These are phyloP conservation scores for Colletotrichum sp. DNA, from an alignment of 2,329 filamentous ascomycete genomes.

Conservation along the genomic window DNA sequence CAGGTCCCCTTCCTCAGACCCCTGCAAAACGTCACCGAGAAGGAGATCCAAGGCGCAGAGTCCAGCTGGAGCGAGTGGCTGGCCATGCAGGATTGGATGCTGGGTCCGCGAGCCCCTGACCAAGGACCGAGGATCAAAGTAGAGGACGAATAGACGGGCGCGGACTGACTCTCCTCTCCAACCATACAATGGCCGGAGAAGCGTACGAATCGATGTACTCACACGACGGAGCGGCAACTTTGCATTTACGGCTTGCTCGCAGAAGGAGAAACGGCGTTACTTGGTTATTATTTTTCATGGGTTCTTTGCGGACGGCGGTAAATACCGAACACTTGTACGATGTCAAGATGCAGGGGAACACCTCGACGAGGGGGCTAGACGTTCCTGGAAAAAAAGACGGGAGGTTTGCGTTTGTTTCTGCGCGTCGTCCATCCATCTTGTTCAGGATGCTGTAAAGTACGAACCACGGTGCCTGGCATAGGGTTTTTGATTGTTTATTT, in stretches of 20 bases:
- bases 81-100: slow-evolving; percentile 98
- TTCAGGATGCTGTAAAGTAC: slow-evolving; percentile 10
- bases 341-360: slow-evolving; percentile 5
- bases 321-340: slow-evolving; percentile 6
- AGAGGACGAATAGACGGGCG: slow-evolving; percentile 1
- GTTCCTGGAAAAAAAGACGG: not conserved
- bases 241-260: not conserved
- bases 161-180: not conserved
- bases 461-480: not conserved
- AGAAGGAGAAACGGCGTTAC: not conserved
- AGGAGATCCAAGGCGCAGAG: slow-evolving; percentile 85
- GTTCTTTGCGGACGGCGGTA: not conserved
- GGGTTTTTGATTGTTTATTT: not conserved
- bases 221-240: not conserved
- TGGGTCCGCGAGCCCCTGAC: slow-evolving; percentile 76
- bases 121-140: slow-evolving; percentile 14
- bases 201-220: not conserved
- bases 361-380: not conserved
- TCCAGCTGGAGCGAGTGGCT: slow-evolving; percentile 92
- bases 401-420: slow-evolving; percentile 1
- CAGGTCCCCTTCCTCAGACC: slow-evolving; percentile 87
- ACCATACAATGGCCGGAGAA: not conserved
- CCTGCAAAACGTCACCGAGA: slow-evolving; percentile 75
- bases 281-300: not conserved
- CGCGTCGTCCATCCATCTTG: slow-evolving; percentile 1